These are phyloP conservation scores for Apiospora koreana DNA, from an alignment of 2,329 filamentous ascomycete genomes.

Conservation along the genomic window DNA sequence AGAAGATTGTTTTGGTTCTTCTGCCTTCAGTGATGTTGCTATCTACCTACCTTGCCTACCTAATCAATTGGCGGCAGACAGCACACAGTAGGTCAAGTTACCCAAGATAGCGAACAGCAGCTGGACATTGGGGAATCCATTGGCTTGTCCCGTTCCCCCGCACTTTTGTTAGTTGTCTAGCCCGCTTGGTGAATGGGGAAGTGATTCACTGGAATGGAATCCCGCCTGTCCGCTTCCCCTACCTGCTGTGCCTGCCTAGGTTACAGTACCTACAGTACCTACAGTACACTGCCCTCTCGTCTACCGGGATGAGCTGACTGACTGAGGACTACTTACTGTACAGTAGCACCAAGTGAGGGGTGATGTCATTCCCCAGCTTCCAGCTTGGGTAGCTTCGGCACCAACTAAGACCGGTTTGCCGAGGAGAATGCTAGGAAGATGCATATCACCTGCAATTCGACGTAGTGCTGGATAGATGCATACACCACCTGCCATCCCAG, in stretches of 20 bases:
- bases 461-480: neutral
- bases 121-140: neutral
- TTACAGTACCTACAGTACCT: too few relatives aligned
- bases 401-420: neutral
- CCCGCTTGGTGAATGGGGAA: neutral
- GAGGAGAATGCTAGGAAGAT: neutral
- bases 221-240: too few relatives aligned
- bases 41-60: too few relatives aligned
- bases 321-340: neutral
- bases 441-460: neutral
- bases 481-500: neutral
- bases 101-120: neutral
- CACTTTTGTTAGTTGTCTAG: neutral
- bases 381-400: neutral
- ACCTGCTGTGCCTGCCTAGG: too few relatives aligned
- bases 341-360: neutral
- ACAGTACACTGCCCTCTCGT: neutral
- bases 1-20: too few relatives aligned
- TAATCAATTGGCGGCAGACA: too few relatives aligned
- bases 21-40: too few relatives aligned
- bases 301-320: too few relatives aligned
- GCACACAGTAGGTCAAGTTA: too few relatives aligned
- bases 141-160: neutral
- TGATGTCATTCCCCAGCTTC: neutral
- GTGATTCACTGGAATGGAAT: too few relatives aligned